A percentile compares a stretch with the other conserved stretches of the same genome.
Evolutionary conservation across 164 flowering plant genomes (phyloP).

Genomic region (Akebia trifoliata): DNA sequence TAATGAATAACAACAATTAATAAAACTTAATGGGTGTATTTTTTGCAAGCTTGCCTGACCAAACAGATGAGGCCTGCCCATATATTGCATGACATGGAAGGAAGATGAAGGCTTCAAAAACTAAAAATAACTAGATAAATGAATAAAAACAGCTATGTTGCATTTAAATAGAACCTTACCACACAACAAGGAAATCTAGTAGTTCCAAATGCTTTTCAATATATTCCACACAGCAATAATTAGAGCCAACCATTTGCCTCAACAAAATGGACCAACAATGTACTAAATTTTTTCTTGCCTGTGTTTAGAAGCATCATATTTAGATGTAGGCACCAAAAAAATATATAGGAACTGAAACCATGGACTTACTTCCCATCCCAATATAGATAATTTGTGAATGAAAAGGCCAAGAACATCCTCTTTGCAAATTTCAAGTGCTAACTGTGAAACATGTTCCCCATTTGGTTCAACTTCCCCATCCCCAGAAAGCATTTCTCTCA

Average conservation of each 20-base stretch:
- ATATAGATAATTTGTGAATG: constrained; percentile 64
- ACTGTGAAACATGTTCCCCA: constrained; percentile 61
- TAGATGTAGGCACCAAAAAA: neutral
- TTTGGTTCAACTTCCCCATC: constrained; percentile 90
- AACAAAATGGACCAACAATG: constrained; percentile 86
- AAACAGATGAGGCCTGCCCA: neutral
- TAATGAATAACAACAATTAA: constrained; percentile 2
- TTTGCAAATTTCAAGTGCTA: constrained; percentile 69
- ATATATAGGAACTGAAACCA: neutral
- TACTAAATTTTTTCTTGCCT: constrained; percentile 91
- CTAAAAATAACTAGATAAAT: too few species aligned
- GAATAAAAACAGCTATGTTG: too few species aligned
- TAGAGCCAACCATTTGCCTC: constrained; percentile 71
- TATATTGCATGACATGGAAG: too few species aligned
- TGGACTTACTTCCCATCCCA: constrained; percentile 88
- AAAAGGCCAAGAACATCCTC: constrained; percentile 77
- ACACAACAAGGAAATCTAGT: constrained; percentile 83
- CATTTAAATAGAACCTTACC: constrained; percentile 64
- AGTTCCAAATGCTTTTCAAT: constrained; percentile 80
- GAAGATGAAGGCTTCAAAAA: too few species aligned
- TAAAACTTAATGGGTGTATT: neutral
- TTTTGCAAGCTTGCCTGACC: too few species aligned
- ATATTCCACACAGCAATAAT: constrained; percentile 71
- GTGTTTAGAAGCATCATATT: constrained; percentile 13
- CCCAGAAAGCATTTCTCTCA: constrained; percentile 81